Conservation (phyloP, 495 filamentous ascomycete genomes). For the Aspergillus affinis region DNA sequence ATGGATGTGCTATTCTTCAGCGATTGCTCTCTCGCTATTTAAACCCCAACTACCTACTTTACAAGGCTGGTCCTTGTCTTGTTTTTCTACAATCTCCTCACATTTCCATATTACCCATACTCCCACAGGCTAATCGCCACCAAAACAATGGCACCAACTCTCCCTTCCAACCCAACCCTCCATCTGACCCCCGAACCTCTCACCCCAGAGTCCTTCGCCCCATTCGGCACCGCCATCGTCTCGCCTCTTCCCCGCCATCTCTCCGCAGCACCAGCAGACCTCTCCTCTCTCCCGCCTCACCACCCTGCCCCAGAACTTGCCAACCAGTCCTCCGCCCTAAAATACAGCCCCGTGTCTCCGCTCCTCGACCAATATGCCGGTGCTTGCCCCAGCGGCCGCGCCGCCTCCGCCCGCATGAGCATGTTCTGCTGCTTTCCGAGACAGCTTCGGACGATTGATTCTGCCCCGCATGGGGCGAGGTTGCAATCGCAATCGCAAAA, state of each 20-base stretch:
- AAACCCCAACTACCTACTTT: neutral
- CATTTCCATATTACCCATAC: neutral
- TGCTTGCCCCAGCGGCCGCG: constrained; percentile 59
- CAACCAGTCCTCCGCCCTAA: constrained; percentile 88
- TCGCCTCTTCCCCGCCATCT: constrained; percentile 61
- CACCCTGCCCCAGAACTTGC: constrained; percentile 46
- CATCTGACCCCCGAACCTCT: constrained; percentile 58
- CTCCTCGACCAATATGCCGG: constrained; percentile 63
- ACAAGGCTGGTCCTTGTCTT: constrained; percentile 9
- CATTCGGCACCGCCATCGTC: constrained; percentile 80
- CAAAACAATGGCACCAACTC: constrained; percentile 25
- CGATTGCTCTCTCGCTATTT: neutral
- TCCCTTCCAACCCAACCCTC: constrained; percentile 28
- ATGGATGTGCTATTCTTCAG: neutral
- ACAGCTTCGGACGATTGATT: constrained; percentile 30
- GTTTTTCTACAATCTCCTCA: neutral
- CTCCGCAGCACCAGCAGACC: constrained; percentile 39
- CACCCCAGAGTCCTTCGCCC: constrained; percentile 63
- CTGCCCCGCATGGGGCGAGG: constrained; percentile 5
- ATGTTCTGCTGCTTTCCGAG: constrained; percentile 89
- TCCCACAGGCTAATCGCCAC: neutral
- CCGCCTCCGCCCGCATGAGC: constrained; percentile 67
- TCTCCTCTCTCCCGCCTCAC: constrained; percentile 42
- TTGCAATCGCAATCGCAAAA: neutral
- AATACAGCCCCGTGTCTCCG: constrained; percentile 76